Conservation (phyloP, 2,329 filamentous ascomycete genomes). For the Tolypocladium inflatum region DNA sequence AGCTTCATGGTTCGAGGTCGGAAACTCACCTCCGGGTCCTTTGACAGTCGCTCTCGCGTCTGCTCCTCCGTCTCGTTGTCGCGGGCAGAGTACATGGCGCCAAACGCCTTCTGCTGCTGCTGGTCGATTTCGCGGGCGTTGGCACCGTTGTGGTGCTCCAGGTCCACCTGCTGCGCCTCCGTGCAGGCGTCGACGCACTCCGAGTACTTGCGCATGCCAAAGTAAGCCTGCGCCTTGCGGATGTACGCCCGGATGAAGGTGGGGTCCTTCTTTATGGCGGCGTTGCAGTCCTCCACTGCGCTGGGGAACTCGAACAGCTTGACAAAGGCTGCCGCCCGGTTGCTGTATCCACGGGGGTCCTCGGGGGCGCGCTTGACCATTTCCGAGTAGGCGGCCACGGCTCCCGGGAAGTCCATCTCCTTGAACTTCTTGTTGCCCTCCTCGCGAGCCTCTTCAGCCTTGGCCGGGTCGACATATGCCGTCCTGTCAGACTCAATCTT, state of each 20-base stretch:
- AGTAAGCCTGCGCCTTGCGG: conserved; percentile 89
- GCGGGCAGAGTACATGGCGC: conserved; percentile 80
- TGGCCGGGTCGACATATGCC: conserved; percentile 79
- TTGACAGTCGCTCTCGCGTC: conserved; percentile 82
- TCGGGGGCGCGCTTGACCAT: conserved; percentile 94
- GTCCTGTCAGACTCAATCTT: conserved; percentile 67
- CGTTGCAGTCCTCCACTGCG: conserved; percentile 85
- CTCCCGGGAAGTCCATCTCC: conserved; percentile 87
- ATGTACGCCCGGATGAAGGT: conserved; percentile 95
- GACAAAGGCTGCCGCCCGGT: conserved; percentile 92
- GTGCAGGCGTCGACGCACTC: conserved; percentile 85
- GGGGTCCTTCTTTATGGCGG: conserved; percentile 81
- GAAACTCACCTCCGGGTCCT: conserved; percentile 73
- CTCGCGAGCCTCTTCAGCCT: conserved; percentile 92
- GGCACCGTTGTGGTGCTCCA: conserved; percentile 56
- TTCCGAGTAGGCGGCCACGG: conserved; percentile 87
- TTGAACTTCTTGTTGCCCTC: conserved; percentile 97
- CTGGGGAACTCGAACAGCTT: conserved; percentile 94
- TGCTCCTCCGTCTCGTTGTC: conserved; percentile 96
- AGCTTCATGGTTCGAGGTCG: background rate
- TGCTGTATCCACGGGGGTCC: conserved; percentile 90
- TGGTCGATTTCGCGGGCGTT: conserved; percentile 87
- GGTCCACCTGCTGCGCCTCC: conserved; percentile 70
- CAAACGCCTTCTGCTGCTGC: conserved; percentile 86
- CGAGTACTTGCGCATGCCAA: conserved; percentile 97